A percentile compares a stretch with the other conserved stretches of the same genome.
phyloP scores from a whole-genome alignment of 2,329 filamentous ascomycete genomes.

The Aschersonia sp. region DNA sequence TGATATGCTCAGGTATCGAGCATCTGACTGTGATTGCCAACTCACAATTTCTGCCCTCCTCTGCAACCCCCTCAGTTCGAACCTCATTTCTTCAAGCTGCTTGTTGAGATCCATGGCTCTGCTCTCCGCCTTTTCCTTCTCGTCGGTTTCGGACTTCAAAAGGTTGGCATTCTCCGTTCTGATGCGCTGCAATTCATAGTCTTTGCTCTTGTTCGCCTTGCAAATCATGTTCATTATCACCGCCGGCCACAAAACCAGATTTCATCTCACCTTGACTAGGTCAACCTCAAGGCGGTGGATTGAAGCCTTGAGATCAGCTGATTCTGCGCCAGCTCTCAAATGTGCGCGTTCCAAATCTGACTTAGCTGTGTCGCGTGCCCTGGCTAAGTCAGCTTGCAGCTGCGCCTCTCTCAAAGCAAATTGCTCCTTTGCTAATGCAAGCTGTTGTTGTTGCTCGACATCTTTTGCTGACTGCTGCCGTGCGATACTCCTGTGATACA shows the following conservation, averaged over 20 bases:
- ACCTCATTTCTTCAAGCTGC: constrained; percentile 10
- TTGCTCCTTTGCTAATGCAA: constrained; percentile 7
- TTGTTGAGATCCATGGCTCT: constrained; percentile 12
- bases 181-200: constrained; percentile 43
- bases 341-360: constrained; percentile 33
- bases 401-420: constrained; percentile 11
- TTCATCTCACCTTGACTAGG: constrained; percentile 36
- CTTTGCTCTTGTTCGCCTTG: constrained; percentile 44
- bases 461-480: constrained; percentile 13
- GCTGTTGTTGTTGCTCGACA: constrained; percentile 10
- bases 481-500: neutral
- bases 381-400: constrained; percentile 23
- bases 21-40: neutral
- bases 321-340: constrained; percentile 42
- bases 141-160: constrained; percentile 21
- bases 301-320: constrained; percentile 45
- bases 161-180: constrained; percentile 22
- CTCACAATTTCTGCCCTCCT: constrained; percentile 13
- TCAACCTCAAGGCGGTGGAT: constrained; percentile 49
- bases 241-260: neutral
- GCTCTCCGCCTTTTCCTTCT: constrained; percentile 11
- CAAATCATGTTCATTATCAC: neutral
- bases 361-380: constrained; percentile 31
- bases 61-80: constrained; percentile 8
- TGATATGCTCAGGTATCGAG: neutral